A percentile compares a stretch with the other conserved stretches of the same genome.
Evolutionary conservation across 768 basidiomycete species (phyloP).

Genomic region (Boletus patriciae): DNA sequence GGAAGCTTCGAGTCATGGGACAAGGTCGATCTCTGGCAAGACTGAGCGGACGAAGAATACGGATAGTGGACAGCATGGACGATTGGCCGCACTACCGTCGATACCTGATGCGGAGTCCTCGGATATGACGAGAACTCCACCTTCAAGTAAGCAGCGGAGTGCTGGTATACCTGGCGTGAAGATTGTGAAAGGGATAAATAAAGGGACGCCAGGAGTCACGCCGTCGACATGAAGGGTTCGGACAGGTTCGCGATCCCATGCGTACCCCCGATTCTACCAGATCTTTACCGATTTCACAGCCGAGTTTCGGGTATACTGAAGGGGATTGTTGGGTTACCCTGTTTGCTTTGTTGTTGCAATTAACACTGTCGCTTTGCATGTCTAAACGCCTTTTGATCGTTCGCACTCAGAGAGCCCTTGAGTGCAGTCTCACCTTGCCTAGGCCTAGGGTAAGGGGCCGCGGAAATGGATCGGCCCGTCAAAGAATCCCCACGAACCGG

Average conservation of each 20-base stretch:
- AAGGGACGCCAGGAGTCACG: conserved; percentile 8
- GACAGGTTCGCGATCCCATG: conserved; percentile 1
- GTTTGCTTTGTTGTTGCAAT: conserved; percentile 4
- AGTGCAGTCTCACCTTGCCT: neutral
- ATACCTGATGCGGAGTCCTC: conserved; percentile 12
- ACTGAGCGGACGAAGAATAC: neutral
- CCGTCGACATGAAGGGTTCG: conserved; percentile 9
- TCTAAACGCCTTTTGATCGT: neutral
- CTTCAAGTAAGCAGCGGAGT: conserved; percentile 26
- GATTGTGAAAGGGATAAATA: conserved; percentile 29
- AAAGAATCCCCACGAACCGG: neutral
- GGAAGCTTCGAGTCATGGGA: neutral
- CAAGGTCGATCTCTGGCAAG: neutral
- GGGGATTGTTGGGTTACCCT: neutral
- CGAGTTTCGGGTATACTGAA: conserved; percentile 5
- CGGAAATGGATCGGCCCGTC: conserved; percentile 20
- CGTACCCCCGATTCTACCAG: neutral
- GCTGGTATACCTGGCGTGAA: conserved; percentile 31
- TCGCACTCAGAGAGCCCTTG: neutral
- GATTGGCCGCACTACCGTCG: neutral
- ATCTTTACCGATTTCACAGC: conserved; percentile 4
- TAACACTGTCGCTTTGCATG: neutral
- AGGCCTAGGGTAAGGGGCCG: conserved; percentile 1
- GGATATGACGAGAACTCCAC: conserved; percentile 12
- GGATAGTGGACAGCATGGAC: neutral